Evolutionary conservation across 805 yeast genomes (phyloP).

Genomic region (Saccharomycopsis oosterbeekiorum): DNA sequence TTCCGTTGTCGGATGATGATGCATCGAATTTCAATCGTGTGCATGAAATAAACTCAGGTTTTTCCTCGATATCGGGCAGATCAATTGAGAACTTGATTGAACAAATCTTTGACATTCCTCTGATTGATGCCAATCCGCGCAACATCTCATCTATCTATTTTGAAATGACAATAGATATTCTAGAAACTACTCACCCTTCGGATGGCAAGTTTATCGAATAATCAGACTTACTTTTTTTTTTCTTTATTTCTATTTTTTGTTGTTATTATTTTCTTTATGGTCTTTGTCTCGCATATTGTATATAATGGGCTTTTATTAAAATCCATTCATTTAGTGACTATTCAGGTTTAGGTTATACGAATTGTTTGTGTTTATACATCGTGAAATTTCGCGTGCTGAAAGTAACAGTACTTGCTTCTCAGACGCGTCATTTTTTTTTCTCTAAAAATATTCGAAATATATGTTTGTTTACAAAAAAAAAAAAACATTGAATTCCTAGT

Average conservation of each 20-base stretch:
- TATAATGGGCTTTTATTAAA: background rate
- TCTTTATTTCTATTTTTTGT: no score
- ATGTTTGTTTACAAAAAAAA: no score
- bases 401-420: no score
- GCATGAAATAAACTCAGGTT: conserved; percentile 14
- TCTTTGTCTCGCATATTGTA: background rate
- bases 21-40: background rate
- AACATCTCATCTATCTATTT: conserved; percentile 16
- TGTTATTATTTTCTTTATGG: no score
- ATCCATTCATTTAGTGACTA: no score
- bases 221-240: no score
- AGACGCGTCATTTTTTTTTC: no score
- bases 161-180: conserved; percentile 18
- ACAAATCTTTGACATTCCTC: conserved; percentile 15
- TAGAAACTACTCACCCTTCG: conserved; percentile 2
- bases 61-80: conserved; percentile 15
- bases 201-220: background rate
- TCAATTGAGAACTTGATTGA: conserved; percentile 17
- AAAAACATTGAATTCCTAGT: no score
- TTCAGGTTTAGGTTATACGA: background rate
- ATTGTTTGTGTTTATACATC: background rate
- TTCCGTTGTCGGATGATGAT: background rate
- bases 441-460: no score
- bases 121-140: background rate
- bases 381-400: no score